A percentile compares a stretch with the other conserved stretches of the same genome.
Evolutionary conservation across 1,284 basidiomycete species (phyloP).

Genomic region (Butyriboletus pseudospeciosus): DNA sequence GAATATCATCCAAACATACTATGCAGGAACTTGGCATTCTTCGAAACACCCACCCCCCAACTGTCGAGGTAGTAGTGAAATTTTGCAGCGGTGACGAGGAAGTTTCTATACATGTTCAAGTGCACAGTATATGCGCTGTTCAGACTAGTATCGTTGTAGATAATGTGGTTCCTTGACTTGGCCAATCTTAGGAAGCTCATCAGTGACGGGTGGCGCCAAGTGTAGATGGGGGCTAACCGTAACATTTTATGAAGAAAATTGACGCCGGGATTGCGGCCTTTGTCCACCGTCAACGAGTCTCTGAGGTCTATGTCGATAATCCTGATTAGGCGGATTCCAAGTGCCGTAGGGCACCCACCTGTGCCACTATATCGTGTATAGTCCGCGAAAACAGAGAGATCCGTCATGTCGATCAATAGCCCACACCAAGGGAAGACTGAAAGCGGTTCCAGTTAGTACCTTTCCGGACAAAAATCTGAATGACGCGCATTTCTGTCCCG

Average conservation of each 20-base stretch:
- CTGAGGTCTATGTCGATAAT: constrained; percentile 44
- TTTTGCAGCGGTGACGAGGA: constrained; percentile 84
- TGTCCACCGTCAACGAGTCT: constrained; percentile 63
- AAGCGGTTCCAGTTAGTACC: background rate
- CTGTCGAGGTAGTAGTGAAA: constrained; percentile 76
- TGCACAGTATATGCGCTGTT: constrained; percentile 65
- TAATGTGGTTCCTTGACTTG: constrained; percentile 64
- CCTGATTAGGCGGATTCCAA: background rate
- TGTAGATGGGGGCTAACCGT: constrained; percentile 43
- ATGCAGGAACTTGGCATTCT: constrained; percentile 48
- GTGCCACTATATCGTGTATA: constrained; percentile 61
- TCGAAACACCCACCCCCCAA: constrained; percentile 47
- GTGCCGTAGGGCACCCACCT: constrained; percentile 40
- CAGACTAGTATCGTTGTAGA: constrained; percentile 73
- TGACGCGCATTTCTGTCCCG: constrained; percentile 44
- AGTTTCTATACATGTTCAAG: constrained; percentile 83
- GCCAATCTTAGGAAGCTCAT: constrained; percentile 46
- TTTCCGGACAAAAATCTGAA: background rate
- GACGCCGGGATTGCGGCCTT: constrained; percentile 53
- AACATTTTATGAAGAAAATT: constrained; percentile 66
- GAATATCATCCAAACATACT: constrained; percentile 38
- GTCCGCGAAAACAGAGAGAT: constrained; percentile 74
- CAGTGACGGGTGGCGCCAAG: background rate
- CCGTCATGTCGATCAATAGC: constrained; percentile 66
- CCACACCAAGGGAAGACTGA: constrained; percentile 88